Evolutionary conservation across 1,284 basidiomycete species (phyloP).

Genomic region (Moesziomyces sp.): DNA sequence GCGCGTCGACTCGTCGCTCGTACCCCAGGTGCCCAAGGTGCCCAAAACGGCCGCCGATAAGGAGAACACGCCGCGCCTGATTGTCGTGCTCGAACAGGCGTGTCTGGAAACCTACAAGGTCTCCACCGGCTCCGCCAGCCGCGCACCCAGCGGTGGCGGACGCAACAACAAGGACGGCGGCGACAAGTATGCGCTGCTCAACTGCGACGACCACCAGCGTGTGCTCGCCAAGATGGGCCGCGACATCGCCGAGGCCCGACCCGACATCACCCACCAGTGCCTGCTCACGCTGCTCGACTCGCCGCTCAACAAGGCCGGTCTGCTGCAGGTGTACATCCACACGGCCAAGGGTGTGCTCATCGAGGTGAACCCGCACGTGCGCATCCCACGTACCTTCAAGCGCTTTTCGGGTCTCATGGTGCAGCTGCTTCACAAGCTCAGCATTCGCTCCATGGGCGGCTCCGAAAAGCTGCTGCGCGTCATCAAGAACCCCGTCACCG

Average conservation of each 20-base stretch:
- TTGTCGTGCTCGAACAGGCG: conserved; percentile 90
- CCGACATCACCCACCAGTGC: conserved; percentile 99
- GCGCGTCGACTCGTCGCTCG: conserved; percentile 59
- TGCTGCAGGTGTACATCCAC: conserved; percentile 98
- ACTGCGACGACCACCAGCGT: conserved; percentile 99
- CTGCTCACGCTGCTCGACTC: conserved; percentile 96
- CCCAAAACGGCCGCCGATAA: conserved; percentile 63
- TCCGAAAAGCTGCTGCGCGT: conserved; percentile 96
- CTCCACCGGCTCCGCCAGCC: conserved; percentile 71
- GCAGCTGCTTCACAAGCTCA: conserved; percentile 94
- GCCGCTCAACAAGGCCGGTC: conserved; percentile 95
- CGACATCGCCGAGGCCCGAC: conserved; percentile 96
- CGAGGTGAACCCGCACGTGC: conserved; percentile 96
- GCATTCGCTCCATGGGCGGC: conserved; percentile 93
- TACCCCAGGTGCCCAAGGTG: conserved; percentile 63
- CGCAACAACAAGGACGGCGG: conserved; percentile 55
- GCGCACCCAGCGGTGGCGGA: conserved; percentile 69
- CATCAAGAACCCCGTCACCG: conserved; percentile 96
- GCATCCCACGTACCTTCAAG: conserved; percentile 98
- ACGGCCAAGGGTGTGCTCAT: conserved; percentile 96
- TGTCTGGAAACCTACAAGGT: conserved; percentile 96
- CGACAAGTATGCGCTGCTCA: conserved; percentile 94
- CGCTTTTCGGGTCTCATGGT: conserved; percentile 99
- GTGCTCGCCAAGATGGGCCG: conserved; percentile 96
- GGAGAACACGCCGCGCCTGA: conserved; percentile 71